Conservation (phyloP, 2,329 filamentous ascomycete species). For the Aureobasidium pullulans region DNA sequence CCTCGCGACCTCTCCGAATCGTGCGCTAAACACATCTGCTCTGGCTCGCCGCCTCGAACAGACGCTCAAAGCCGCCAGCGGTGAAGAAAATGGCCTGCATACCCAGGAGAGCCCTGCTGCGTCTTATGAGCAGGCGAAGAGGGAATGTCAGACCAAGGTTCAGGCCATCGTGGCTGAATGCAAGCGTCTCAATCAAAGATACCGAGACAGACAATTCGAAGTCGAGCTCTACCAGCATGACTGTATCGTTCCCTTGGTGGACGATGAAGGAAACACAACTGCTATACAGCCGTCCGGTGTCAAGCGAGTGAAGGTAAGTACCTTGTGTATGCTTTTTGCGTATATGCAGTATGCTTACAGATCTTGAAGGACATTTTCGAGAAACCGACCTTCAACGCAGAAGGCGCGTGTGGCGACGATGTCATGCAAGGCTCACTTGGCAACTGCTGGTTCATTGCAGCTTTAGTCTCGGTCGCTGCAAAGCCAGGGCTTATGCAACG, state of each 20-base stretch:
- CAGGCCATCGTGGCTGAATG: conserved; percentile 56
- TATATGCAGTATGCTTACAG: conserved; percentile 48
- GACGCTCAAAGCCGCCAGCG: neutral
- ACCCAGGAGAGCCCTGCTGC: conserved; percentile 1
- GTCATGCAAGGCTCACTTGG: conserved; percentile 71
- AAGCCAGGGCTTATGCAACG: conserved; percentile 63
- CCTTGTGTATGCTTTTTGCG: conserved; percentile 23
- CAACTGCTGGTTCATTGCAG: conserved; percentile 82
- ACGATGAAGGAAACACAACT: neutral
- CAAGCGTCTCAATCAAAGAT: conserved; percentile 73
- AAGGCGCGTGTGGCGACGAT: conserved; percentile 68
- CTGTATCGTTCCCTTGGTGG: neutral
- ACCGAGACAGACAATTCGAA: conserved; percentile 80
- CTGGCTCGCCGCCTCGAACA: neutral
- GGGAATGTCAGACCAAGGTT: conserved; percentile 57
- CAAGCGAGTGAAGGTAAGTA: conserved; percentile 55
- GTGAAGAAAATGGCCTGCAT: neutral
- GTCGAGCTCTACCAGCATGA: conserved; percentile 47
- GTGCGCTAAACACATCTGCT: neutral
- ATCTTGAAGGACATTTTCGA: conserved; percentile 48
- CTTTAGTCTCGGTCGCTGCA: conserved; percentile 68
- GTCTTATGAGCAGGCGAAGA: conserved; percentile 64
- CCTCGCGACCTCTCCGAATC: conserved; percentile 16
- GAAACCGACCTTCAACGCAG: conserved; percentile 54
- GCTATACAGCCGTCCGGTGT: conserved; percentile 58